Evolutionary conservation across 805 yeast species (phyloP).

Genomic region (Candida morakotiae): DNA sequence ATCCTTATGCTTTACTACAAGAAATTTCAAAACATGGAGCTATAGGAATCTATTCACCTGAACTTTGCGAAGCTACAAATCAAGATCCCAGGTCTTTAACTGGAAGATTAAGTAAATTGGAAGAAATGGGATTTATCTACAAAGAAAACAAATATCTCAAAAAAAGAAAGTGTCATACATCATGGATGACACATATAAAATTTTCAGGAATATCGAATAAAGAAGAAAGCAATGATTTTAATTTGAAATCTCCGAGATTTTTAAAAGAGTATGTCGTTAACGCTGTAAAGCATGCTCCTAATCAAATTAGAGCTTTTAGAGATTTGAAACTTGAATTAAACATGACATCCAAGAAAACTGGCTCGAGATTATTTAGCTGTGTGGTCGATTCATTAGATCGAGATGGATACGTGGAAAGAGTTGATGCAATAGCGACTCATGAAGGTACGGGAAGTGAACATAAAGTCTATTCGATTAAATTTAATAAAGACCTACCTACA

Average conservation of each 20-base stretch:
- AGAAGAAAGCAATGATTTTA: conserved; percentile 6
- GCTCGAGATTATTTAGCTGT: conserved; percentile 45
- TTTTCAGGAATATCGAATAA: conserved; percentile 22
- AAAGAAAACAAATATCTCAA: conserved; percentile 31
- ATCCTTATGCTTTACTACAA: conserved; percentile 50
- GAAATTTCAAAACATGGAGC: conserved; percentile 57
- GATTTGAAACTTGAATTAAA: conserved; percentile 61
- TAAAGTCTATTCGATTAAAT: conserved; percentile 36
- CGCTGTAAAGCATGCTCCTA: conserved; percentile 54
- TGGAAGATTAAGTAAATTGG: conserved; percentile 53
- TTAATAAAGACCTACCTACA: conserved; percentile 44
- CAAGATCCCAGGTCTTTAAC: conserved; percentile 74
- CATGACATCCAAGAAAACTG: conserved; percentile 37
- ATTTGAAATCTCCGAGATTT: conserved; percentile 23
- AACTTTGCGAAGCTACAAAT: conserved; percentile 50
- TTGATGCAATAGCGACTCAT: conserved; percentile 42
- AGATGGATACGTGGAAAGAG: conserved; percentile 44
- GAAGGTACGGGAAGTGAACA: conserved; percentile 14
- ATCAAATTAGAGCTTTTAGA: conserved; percentile 53
- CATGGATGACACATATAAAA: conserved; percentile 47
- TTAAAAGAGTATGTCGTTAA: conserved; percentile 39
- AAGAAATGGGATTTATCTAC: conserved; percentile 44
- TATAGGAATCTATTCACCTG: conserved; percentile 57
- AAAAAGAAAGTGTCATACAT: conserved; percentile 47
- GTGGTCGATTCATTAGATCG: conserved; percentile 43